These are phyloP conservation scores for Chrysochromulina parva DNA, from an alignment of 78 protist genomes.

Conservation along the genomic window DNA sequence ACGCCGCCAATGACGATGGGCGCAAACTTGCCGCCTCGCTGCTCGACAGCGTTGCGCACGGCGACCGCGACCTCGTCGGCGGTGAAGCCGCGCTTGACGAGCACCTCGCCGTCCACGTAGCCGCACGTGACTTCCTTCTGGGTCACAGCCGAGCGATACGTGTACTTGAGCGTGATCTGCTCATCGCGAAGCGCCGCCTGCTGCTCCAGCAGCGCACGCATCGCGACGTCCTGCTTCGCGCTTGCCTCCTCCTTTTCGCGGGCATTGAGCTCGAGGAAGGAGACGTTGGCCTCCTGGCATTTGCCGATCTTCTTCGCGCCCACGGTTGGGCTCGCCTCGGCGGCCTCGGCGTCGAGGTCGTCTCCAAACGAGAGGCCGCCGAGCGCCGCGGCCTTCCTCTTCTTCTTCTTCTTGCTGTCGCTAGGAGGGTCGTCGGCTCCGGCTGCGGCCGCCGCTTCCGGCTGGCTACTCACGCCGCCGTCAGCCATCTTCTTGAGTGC, in stretches of 20 bases:
- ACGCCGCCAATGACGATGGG: neutral
- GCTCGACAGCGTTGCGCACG: neutral
- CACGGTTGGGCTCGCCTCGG: neutral
- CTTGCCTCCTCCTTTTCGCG: neutral
- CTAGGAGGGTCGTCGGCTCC: too few species aligned
- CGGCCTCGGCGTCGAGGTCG: neutral
- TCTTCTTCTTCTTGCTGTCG: neutral
- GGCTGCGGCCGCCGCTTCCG: neutral
- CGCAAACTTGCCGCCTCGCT: neutral
- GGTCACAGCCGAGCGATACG: neutral
- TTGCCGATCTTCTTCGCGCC: neutral
- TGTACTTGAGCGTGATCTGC: neutral
- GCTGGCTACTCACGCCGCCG: neutral
- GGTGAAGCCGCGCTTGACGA: neutral
- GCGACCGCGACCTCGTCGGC: neutral
- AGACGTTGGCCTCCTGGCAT: neutral
- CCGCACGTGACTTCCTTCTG: neutral
- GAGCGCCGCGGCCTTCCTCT: neutral
- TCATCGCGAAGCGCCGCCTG: neutral
- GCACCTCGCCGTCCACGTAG: neutral
- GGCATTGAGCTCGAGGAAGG: neutral
- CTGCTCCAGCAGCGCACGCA: neutral
- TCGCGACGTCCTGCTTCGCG: neutral
- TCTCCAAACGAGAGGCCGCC: slow-evolving; percentile 2
- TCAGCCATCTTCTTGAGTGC: neutral